Evolutionary conservation across 208 protist species (phyloP).

Genomic region (Leishmania braziliensis): DNA sequence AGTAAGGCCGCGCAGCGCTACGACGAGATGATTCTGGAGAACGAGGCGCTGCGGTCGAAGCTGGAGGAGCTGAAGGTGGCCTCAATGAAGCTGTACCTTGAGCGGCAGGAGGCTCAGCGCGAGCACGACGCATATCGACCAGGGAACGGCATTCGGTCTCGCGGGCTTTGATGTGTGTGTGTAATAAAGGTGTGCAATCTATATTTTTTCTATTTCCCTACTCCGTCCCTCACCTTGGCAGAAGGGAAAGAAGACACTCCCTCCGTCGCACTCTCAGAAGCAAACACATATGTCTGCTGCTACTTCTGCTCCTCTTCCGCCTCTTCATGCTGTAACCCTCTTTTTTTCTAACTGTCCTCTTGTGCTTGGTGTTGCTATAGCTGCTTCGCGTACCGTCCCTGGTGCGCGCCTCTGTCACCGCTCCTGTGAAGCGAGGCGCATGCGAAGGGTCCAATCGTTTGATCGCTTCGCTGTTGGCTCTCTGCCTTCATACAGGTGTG

Average conservation of each 20-base stretch:
- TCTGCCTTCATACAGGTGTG: background rate
- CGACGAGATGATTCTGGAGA: conserved; percentile 93
- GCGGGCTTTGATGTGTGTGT: conserved; percentile 40
- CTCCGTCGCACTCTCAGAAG: background rate
- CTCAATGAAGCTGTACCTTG: conserved; percentile 90
- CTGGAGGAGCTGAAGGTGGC: conserved; percentile 91
- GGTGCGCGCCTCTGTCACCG: background rate
- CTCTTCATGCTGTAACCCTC: background rate
- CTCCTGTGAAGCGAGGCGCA: background rate
- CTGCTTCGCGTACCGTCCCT: background rate
- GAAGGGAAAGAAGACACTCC: background rate
- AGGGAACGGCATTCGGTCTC: conserved; percentile 43
- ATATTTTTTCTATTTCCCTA: background rate
- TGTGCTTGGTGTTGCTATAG: background rate
- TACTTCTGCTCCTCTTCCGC: background rate
- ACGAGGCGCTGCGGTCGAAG: conserved; percentile 81
- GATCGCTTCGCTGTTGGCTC: background rate
- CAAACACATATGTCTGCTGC: background rate
- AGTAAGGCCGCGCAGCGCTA: conserved; percentile 89
- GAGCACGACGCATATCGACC: conserved; percentile 66
- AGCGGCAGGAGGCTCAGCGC: conserved; percentile 83
- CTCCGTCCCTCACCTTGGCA: background rate
- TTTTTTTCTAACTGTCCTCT: background rate
- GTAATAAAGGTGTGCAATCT: background rate
- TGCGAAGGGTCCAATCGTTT: background rate